Percentiles rank a stretch among this genome's conserved stretches.
Evolutionary conservation across 2,329 filamentous ascomycete species (phyloP).

Genomic region (Pleurostoma richardsiae): DNA sequence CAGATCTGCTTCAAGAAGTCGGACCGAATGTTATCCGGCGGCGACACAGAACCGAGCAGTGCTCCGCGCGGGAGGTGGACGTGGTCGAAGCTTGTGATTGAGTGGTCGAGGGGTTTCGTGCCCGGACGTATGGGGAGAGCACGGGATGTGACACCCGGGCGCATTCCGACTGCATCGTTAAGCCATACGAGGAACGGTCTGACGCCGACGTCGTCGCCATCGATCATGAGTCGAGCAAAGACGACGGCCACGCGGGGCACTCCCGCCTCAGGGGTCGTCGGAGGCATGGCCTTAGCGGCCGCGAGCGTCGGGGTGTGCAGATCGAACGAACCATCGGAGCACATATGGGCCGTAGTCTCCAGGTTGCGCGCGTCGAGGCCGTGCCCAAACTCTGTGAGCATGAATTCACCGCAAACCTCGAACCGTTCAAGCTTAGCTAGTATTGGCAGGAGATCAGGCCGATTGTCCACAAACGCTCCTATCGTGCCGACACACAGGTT

Average conservation of each 20-base stretch:
- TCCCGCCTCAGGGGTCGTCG: slow-evolving; percentile 14
- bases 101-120: slow-evolving; percentile 20
- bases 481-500: slow-evolving; percentile 24
- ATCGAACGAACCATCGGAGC: slow-evolving; percentile 23
- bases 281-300: slow-evolving; percentile 25
- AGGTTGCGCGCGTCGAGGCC: slow-evolving; percentile 31
- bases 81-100: slow-evolving; percentile 25
- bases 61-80: slow-evolving; percentile 17
- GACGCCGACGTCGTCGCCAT: slow-evolving; percentile 17
- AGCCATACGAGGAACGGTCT: slow-evolving; percentile 24
- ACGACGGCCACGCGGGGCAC: slow-evolving; percentile 23
- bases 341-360: slow-evolving; percentile 28
- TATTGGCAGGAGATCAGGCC: slow-evolving; percentile 11
- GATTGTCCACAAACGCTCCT: neutral
- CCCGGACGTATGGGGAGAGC: slow-evolving; percentile 19
- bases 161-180: slow-evolving; percentile 16
- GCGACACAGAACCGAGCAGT: slow-evolving; percentile 18
- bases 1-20: slow-evolving; percentile 20
- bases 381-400: slow-evolving; percentile 33
- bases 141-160: slow-evolving; percentile 18
- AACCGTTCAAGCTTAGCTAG: slow-evolving; percentile 14
- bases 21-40: slow-evolving; percentile 10
- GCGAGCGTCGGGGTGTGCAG: slow-evolving; percentile 22
- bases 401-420: slow-evolving; percentile 22
- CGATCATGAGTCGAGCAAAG: slow-evolving; percentile 22